A percentile compares a stretch with the other conserved stretches of the same genome.
Conservation (phyloP, 2,329 filamentous ascomycete species). For the Paecilomyces sp. region DNA sequence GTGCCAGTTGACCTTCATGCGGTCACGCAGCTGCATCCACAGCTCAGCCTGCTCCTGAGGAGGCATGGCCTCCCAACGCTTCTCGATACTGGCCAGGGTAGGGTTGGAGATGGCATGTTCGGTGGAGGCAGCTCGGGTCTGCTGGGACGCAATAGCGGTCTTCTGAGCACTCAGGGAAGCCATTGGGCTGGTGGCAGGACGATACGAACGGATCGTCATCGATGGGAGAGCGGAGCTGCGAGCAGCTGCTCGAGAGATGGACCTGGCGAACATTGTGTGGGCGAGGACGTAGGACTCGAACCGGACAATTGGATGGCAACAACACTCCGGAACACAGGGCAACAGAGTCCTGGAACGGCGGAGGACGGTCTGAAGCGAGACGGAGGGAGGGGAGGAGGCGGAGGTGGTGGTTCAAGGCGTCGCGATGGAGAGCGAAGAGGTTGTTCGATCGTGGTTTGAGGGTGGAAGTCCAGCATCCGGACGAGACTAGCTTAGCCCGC, state of each 20-base stretch:
- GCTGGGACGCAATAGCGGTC: conserved; percentile 38
- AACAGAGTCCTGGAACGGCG: neutral
- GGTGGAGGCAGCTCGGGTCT: conserved; percentile 49
- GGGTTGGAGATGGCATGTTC: conserved; percentile 97
- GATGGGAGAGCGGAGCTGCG: conserved; percentile 33
- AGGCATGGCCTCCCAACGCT: conserved; percentile 97
- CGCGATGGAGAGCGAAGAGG: conserved; percentile 22
- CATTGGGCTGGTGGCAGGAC: conserved; percentile 24
- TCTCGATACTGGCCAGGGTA: conserved; percentile 95
- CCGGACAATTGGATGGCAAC: conserved; percentile 19
- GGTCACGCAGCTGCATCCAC: conserved; percentile 96
- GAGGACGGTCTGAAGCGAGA: neutral
- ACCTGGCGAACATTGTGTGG: conserved; percentile 41
- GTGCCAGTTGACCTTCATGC: conserved; percentile 97
- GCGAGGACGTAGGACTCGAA: conserved; percentile 18
- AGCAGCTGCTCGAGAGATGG: conserved; percentile 38
- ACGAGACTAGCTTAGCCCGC: conserved; percentile 22
- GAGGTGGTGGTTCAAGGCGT: conserved; percentile 20
- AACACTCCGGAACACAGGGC: neutral
- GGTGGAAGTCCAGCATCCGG: conserved; percentile 33
- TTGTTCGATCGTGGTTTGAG: conserved; percentile 30
- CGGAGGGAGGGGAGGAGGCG: conserved; percentile 14
- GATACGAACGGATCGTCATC: conserved; percentile 21
- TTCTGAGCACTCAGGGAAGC: conserved; percentile 29
- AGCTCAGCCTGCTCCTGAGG: conserved; percentile 98